Evolutionary conservation across 371 early-diverging fungal species (phyloP).

Genomic region (Rhizomucor miehei): DNA sequence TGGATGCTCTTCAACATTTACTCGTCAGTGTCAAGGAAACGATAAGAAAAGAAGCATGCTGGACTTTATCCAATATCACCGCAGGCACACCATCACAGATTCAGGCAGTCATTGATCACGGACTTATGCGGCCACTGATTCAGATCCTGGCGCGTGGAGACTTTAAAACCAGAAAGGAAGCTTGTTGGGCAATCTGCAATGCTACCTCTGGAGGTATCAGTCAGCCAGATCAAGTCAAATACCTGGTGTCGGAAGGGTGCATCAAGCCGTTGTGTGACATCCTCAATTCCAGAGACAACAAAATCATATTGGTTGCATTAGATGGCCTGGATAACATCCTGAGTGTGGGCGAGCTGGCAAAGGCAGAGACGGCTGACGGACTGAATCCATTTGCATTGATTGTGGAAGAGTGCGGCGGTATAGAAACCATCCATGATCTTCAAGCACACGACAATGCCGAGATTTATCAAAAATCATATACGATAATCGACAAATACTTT

Average conservation of each 20-base stretch:
- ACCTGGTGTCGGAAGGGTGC: slow-evolving; percentile 88
- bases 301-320: slow-evolving; percentile 93
- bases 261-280: slow-evolving; percentile 96
- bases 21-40: slow-evolving; percentile 88
- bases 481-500: slow-evolving; percentile 94
- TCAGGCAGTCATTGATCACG: slow-evolving; percentile 92
- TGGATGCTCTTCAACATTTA: slow-evolving; percentile 80
- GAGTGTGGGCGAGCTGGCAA: slow-evolving; percentile 87
- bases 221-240: slow-evolving; percentile 87
- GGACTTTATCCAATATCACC: slow-evolving; percentile 99
- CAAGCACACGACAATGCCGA: slow-evolving; percentile 91
- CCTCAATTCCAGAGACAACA: slow-evolving; percentile 87
- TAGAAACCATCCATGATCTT: slow-evolving; percentile 89
- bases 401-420: slow-evolving; percentile 93
- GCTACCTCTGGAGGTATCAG: slow-evolving; percentile 92
- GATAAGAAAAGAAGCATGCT: slow-evolving; percentile 99
- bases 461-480: slow-evolving; percentile 94
- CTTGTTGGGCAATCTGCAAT: slow-evolving; percentile 99
- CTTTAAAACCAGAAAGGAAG: slow-evolving; percentile 98
- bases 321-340: slow-evolving; percentile 98
- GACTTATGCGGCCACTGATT: slow-evolving; percentile 91
- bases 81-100: slow-evolving; percentile 98
- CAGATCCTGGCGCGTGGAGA: slow-evolving; percentile 88
- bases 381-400: slow-evolving; percentile 85
- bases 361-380: slow-evolving; percentile 47